Percentiles rank a stretch among this genome's conserved stretches.
Evolutionary conservation across 345 rosid species (phyloP).

Genomic region (Citrus glauca): DNA sequence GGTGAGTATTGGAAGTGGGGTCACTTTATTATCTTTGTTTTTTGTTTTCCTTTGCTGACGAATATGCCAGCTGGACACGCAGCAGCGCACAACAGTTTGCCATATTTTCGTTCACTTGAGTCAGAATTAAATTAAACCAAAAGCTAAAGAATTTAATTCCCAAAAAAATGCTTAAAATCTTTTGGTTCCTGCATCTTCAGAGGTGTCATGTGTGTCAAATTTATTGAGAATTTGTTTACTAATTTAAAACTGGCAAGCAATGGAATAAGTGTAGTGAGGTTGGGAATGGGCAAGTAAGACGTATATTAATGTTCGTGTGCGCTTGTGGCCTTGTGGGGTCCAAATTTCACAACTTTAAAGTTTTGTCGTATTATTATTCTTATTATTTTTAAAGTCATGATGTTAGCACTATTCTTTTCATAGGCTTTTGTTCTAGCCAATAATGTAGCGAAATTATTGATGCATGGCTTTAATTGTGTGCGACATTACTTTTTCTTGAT

Average conservation of each 20-base stretch:
- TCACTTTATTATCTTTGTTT: conserved; percentile 8
- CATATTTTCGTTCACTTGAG: too few relatives aligned
- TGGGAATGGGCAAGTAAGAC: background rate
- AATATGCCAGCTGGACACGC: conserved; percentile 33
- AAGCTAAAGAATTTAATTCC: conserved; percentile 14
- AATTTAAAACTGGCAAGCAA: background rate
- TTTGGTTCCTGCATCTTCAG: background rate
- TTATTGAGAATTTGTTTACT: background rate
- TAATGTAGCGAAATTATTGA: background rate
- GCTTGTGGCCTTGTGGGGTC: background rate
- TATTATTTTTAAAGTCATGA: background rate
- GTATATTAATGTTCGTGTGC: background rate
- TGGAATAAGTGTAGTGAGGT: background rate
- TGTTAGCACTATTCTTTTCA: background rate
- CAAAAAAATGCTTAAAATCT: background rate
- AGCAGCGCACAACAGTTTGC: background rate
- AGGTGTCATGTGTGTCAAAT: conserved; percentile 10
- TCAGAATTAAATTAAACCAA: background rate
- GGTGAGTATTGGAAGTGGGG: background rate
- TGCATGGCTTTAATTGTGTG: background rate
- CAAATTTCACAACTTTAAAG: background rate
- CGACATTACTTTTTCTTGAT: too few relatives aligned
- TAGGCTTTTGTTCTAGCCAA: background rate
- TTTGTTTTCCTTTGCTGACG: conserved; percentile 14
- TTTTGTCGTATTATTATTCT: background rate